Evolutionary conservation across 2,329 filamentous ascomycete genomes (phyloP).

Genomic region (Aspergillus chevalieri): DNA sequence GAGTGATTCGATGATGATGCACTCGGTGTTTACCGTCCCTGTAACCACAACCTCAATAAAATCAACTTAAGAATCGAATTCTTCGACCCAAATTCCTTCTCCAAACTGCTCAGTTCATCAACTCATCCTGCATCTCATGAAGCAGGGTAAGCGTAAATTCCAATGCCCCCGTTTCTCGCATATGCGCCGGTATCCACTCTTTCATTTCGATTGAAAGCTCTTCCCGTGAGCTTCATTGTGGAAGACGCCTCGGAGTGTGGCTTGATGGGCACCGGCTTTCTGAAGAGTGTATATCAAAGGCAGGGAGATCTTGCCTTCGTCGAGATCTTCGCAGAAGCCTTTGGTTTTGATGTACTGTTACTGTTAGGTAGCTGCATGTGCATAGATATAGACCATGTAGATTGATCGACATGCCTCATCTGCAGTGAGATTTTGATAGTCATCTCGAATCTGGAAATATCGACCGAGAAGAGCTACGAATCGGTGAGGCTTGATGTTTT

Average conservation of each 20-base stretch:
- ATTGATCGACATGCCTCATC: background rate
- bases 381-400: background rate
- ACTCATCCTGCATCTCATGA: background rate
- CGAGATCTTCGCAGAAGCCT: conserved; percentile 57
- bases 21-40: too few relatives aligned
- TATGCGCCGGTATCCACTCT: background rate
- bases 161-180: background rate
- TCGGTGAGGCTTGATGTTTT: conserved; percentile 27
- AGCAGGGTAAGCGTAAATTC: background rate
- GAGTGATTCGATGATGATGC: too few relatives aligned
- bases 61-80: background rate
- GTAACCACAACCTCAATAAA: background rate
- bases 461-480: conserved; percentile 55
- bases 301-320: conserved; percentile 71
- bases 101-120: background rate
- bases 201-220: background rate
- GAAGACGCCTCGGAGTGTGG: background rate
- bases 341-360: conserved; percentile 72
- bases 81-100: background rate
- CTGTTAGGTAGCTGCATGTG: background rate
- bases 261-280: background rate
- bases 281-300: background rate
- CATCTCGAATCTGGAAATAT: conserved; percentile 42
- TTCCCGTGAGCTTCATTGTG: background rate
- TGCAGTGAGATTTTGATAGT: conserved; percentile 72